Evolutionary conservation across 2,329 filamentous ascomycete species (phyloP).

Genomic region (Sordariomycetes sp.): DNA sequence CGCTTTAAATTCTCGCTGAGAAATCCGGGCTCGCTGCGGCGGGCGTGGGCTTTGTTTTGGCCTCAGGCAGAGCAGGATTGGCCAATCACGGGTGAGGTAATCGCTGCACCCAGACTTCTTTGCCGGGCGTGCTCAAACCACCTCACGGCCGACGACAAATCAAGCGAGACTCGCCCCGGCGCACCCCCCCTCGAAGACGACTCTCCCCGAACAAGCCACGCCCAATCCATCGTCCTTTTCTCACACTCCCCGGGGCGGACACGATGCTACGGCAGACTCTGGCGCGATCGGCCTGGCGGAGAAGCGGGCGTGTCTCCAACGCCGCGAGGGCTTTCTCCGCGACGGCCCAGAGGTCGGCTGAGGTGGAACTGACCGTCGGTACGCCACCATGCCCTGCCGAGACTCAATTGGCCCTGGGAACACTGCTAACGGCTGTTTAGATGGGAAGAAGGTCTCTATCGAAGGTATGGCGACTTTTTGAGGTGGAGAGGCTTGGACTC

Average conservation of each 20-base stretch:
- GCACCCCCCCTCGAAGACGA: not conserved
- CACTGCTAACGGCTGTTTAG: constrained; percentile 35
- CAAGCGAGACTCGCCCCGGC: constrained; percentile 1
- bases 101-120: constrained; percentile 7
- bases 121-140: constrained; percentile 7
- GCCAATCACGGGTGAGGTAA: constrained; percentile 32
- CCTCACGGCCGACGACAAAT: not conserved
- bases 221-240: constrained; percentile 15
- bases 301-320: constrained; percentile 44
- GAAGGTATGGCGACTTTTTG: constrained; percentile 55
- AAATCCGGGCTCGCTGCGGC: not conserved
- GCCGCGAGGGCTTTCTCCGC: constrained; percentile 73
- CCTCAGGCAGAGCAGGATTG: constrained; percentile 25
- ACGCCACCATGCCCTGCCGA: constrained; percentile 14
- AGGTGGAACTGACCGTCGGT: constrained; percentile 97
- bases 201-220: constrained; percentile 1
- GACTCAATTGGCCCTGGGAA: constrained; percentile 17
- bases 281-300: constrained; percentile 59
- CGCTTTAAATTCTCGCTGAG: not conserved
- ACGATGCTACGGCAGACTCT: constrained; percentile 60
- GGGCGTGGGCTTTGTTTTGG: constrained; percentile 4
- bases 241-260: constrained; percentile 40
- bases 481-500: not conserved
- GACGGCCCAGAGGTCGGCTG: constrained; percentile 66
- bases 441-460: constrained; percentile 97